These are phyloP conservation scores for Fusarium redolens DNA, from an alignment of 2,329 filamentous ascomycete species.

Conservation along the genomic window DNA sequence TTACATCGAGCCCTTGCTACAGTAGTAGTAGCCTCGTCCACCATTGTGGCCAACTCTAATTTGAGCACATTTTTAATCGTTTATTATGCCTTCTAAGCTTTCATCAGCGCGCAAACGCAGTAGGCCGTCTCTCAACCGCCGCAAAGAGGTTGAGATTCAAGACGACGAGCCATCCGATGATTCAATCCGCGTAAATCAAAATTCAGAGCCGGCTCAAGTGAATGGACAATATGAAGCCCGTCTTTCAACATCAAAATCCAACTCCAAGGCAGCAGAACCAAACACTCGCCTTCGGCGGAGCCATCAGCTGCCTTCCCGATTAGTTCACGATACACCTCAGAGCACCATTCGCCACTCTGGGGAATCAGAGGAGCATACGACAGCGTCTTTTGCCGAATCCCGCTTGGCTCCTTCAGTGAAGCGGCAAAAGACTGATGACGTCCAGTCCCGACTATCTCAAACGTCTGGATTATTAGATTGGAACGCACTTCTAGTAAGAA, in stretches of 20 bases:
- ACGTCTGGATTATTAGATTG: background rate
- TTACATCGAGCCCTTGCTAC: too few relatives aligned
- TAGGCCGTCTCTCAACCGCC: too few relatives aligned
- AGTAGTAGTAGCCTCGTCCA: too few relatives aligned
- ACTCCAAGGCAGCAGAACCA: background rate
- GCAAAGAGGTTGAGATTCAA: background rate
- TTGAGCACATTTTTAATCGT: too few relatives aligned
- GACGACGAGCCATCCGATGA: too few relatives aligned
- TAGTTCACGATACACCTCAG: background rate
- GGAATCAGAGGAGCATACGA: background rate
- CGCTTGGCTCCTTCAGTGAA: background rate
- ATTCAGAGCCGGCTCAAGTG: too few relatives aligned
- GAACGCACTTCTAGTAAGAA: background rate
- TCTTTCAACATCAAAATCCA: background rate
- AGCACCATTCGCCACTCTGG: background rate
- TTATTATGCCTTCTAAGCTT: too few relatives aligned
- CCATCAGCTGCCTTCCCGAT: background rate
- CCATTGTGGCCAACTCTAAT: too few relatives aligned
- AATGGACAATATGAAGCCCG: background rate
- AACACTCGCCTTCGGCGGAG: background rate
- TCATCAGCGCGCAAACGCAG: too few relatives aligned
- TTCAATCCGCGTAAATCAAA: too few relatives aligned
- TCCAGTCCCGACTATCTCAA: fast-evolving
- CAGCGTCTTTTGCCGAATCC: background rate
- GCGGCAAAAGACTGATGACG: background rate